Evolutionary conservation across 129 eudicot species (phyloP).

Genomic region (Chrysanthemum seticuspe): DNA sequence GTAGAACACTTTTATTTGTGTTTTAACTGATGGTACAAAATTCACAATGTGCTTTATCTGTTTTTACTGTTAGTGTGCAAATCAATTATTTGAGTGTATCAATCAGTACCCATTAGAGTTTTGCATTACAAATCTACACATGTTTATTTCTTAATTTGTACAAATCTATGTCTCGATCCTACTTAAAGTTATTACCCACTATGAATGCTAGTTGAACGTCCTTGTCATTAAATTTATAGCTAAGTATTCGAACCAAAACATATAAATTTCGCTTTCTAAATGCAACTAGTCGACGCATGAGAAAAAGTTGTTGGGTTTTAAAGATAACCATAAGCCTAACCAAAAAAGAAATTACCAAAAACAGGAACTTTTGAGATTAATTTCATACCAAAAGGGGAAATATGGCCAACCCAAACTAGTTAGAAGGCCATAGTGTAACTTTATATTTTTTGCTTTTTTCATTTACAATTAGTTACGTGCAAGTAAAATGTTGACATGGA

Average conservation of each 20-base stretch:
- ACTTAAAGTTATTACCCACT: conserved; percentile 9
- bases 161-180: conserved; percentile 5
- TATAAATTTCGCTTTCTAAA: conserved; percentile 11
- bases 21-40: too few species aligned
- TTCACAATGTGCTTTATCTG: too few species aligned
- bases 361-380: conserved; percentile 12
- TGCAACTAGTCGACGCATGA: conserved; percentile 14
- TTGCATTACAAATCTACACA: not conserved
- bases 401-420: conserved; percentile 22
- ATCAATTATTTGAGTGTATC: too few species aligned
- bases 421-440: conserved; percentile 23
- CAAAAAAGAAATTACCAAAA: conserved; percentile 10
- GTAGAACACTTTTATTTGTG: too few species aligned
- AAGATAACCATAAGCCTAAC: conserved; percentile 25
- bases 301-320: conserved; percentile 21
- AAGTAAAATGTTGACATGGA: conserved; percentile 14
- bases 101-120: too few species aligned
- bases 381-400: conserved; percentile 20
- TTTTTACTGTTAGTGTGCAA: too few species aligned
- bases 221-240: conserved; percentile 15
- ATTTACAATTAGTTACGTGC: conserved; percentile 6
- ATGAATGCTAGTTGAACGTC: conserved; percentile 4
- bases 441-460: conserved; percentile 5
- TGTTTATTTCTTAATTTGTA: not conserved
- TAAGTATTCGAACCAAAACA: conserved; percentile 11